Evolutionary conservation across 2,329 filamentous ascomycete species (phyloP).

Genomic region (Clarireedia sp.): DNA sequence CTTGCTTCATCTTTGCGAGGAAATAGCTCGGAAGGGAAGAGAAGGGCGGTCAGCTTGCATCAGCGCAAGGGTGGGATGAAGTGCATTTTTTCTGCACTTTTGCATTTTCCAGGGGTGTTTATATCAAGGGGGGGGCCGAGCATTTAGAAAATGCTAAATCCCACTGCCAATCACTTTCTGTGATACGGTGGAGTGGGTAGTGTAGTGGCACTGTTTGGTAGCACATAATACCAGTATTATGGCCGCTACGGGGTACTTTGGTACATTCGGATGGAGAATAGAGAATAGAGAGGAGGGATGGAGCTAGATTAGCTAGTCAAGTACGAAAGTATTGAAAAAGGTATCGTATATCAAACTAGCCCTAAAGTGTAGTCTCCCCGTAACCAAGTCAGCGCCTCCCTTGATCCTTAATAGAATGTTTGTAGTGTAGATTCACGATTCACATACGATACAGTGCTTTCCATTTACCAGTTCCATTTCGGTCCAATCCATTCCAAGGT

Average conservation of each 20-base stretch:
- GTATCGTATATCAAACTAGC: not conserved
- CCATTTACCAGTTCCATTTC: too few relatives aligned
- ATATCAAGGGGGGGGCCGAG: slow-evolving; percentile 6
- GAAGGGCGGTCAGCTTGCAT: slow-evolving; percentile 7
- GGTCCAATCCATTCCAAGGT: not conserved
- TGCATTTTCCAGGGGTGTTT: slow-evolving; percentile 1
- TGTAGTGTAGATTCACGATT: not conserved
- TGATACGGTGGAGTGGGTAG: not conserved
- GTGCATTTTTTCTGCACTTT: not conserved
- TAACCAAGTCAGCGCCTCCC: not conserved
- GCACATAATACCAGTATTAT: too few relatives aligned
- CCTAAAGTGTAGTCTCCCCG: slow-evolving; percentile 3
- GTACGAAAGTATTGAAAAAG: not conserved
- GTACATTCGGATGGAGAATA: too few relatives aligned
- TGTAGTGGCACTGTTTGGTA: not conserved
- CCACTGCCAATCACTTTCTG: not conserved
- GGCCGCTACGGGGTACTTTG: too few relatives aligned
- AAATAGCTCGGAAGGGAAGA: not conserved
- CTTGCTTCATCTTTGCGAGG: slow-evolving; percentile 2
- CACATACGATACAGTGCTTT: too few relatives aligned
- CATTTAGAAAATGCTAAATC: slow-evolving; percentile 2
- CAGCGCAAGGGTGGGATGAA: slow-evolving; percentile 7
- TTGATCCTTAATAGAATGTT: not conserved
- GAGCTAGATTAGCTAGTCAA: not conserved
- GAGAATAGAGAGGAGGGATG: too few relatives aligned